Base-by-base conservation (phyloP, 2,329 filamentous ascomycete genomes). In the Penicillium sp. region DNA sequence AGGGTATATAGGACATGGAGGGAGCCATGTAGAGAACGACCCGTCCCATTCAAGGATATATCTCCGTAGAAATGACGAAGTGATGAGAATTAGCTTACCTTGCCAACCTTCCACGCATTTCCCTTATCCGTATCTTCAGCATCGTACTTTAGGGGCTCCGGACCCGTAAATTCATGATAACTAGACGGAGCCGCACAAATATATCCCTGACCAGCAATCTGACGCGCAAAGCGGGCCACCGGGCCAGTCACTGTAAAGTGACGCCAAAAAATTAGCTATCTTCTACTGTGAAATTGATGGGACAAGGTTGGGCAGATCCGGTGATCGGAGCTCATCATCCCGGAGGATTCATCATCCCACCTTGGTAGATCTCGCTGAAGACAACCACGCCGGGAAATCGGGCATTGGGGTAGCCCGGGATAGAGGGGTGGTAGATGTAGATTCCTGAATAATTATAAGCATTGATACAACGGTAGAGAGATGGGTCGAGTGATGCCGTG, bases 361-460 rank as follows among this genome's bases (percentile, higher is more conserved):
- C 93, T 87, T 97, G 93, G 74, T 97, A 97, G 71, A 97, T 97
- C 79, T 97, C 93, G 69, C 89, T 93, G 75, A 96, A 97, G 59
- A 97, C 83, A 14, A 91, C 89, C 5, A 97, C 91, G 22, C 91
- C 93, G 0, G 93, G 93, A 71, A 96, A 97, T 72, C 87, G 93
- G 77, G 93, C 93, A 67, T 95, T 88, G 30, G 93, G 92, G 74
- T 96, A 96, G 62, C 90, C 89, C 0, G 92, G 86, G 67, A 97
- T 89, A 14, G 86, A 87, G 7, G 93, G 93, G 73, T 97, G 92
- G 78, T 93, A 97, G 74, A 96, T 74, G 78, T 93, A 96, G 73
- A 97, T 90, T 68, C 93, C 92, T 96, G 74, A 51, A 56, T 48
- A 37, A 48, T 4, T 7, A 49, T 65, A 26, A 60, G 57, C 5